phyloP scores from a whole-genome alignment of 495 filamentous ascomycete genomes.

The Pyronema omphalodes region DNA sequence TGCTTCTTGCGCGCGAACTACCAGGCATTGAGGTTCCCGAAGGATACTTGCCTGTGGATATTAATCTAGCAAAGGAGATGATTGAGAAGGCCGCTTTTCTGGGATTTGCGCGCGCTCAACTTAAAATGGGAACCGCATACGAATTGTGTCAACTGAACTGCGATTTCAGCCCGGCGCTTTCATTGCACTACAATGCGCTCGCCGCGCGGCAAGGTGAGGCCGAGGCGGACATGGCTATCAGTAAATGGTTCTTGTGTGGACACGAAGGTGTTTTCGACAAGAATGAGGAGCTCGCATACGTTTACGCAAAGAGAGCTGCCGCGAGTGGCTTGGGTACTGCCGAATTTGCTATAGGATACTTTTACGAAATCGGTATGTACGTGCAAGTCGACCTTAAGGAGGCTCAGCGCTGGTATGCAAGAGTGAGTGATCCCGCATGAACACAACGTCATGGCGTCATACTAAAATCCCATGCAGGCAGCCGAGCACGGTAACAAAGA shows the following conservation, averaged over 20 bases:
- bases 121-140: slow-evolving; percentile 94
- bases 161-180: slow-evolving; percentile 83
- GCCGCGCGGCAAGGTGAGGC: slow-evolving; percentile 73
- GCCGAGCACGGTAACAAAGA: slow-evolving; percentile 85
- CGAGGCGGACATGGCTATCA: slow-evolving; percentile 90
- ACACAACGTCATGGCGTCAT: neutral
- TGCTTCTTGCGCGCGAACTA: slow-evolving; percentile 80
- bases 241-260: slow-evolving; percentile 96
- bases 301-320: slow-evolving; percentile 75
- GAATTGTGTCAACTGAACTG: slow-evolving; percentile 84
- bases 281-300: slow-evolving; percentile 84
- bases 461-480: slow-evolving; percentile 27
- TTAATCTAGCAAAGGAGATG: slow-evolving; percentile 57
- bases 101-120: slow-evolving; percentile 82
- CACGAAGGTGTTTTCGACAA: slow-evolving; percentile 81
- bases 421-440: slow-evolving; percentile 23
- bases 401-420: slow-evolving; percentile 76
- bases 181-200: slow-evolving; percentile 87
- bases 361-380: slow-evolving; percentile 87
- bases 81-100: slow-evolving; percentile 96
- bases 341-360: slow-evolving; percentile 85
- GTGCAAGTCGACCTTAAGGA: slow-evolving; percentile 63
- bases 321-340: slow-evolving; percentile 64
- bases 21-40: slow-evolving; percentile 73
- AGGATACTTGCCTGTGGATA: slow-evolving; percentile 50